These are phyloP conservation scores for Eucalyptus erythrocorys DNA, from an alignment of 345 rosid genomes.

Conservation along the genomic window DNA sequence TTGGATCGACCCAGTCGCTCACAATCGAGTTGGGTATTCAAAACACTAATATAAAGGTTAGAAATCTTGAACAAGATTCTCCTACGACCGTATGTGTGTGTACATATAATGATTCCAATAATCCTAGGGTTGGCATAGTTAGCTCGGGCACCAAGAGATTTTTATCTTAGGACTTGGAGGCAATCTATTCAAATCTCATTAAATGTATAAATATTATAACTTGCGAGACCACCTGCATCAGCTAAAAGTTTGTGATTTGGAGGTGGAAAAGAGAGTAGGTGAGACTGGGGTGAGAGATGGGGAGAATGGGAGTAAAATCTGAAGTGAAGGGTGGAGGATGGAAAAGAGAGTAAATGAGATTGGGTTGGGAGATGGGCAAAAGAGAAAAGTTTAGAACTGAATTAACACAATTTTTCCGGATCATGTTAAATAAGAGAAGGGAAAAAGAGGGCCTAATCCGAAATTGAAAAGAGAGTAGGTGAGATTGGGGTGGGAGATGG, in stretches of 20 bases:
- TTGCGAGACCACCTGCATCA: neutral
- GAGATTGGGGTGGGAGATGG: too few relatives aligned
- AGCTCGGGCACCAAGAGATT: neutral
- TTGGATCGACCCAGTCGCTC: neutral
- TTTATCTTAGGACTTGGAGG: neutral
- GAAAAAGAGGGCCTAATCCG: too few relatives aligned
- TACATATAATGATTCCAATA: neutral
- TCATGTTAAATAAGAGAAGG: too few relatives aligned
- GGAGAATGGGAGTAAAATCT: too few relatives aligned
- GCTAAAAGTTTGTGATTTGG: neutral
- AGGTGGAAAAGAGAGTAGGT: too few relatives aligned
- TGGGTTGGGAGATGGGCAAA: too few relatives aligned
- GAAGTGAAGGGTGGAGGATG: too few relatives aligned
- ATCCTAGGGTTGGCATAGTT: neutral
- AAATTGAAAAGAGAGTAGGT: too few relatives aligned
- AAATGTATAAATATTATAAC: fast-evolving
- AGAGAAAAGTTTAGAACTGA: too few relatives aligned
- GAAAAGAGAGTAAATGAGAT: too few relatives aligned
- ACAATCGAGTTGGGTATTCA: neutral
- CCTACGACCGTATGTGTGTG: fast-evolving
- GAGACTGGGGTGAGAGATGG: too few relatives aligned
- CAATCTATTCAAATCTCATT: neutral
- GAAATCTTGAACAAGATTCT: neutral
- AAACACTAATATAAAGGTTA: neutral
- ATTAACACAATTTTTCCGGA: too few relatives aligned